phyloP scores from a whole-genome alignment of 805 yeast species.

The Candida methanosorbosa region DNA sequence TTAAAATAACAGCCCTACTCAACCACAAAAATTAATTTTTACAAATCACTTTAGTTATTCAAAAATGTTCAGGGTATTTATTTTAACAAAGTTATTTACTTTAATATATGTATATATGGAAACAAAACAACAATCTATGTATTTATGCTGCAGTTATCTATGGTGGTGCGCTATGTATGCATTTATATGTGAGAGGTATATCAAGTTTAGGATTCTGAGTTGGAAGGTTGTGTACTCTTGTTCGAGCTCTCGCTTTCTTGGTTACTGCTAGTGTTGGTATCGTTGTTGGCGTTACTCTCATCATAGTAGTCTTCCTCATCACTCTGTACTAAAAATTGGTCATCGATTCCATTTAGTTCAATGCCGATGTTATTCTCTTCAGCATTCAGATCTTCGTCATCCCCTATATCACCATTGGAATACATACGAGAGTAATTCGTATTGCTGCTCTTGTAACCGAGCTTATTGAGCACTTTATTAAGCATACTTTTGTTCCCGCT shows the following conservation, averaged over 20 bases:
- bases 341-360: slow-evolving; percentile 32
- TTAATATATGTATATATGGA: no score
- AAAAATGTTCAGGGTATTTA: no score
- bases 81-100: no score
- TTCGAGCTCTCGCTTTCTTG: neutral
- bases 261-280: neutral
- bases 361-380: slow-evolving; percentile 22
- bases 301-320: slow-evolving; percentile 31
- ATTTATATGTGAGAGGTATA: neutral
- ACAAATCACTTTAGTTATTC: no score
- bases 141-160: neutral
- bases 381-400: slow-evolving; percentile 24
- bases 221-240: no score
- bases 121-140: no score
- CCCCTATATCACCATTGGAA: slow-evolving; percentile 18
- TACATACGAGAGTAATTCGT: no score
- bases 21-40: no score
- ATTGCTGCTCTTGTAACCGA: slow-evolving; percentile 21
- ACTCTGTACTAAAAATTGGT: slow-evolving; percentile 39
- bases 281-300: neutral
- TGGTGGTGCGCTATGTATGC: neutral
- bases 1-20: no score
- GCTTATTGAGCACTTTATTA: slow-evolving; percentile 15
- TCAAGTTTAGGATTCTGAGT: neutral
- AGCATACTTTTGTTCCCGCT: slow-evolving; percentile 5